Evolutionary conservation across 768 basidiomycete genomes (phyloP), one percentile per base, ranked within the genome.

Genomic region (Rhodosporidiobolus sp.): DNA sequence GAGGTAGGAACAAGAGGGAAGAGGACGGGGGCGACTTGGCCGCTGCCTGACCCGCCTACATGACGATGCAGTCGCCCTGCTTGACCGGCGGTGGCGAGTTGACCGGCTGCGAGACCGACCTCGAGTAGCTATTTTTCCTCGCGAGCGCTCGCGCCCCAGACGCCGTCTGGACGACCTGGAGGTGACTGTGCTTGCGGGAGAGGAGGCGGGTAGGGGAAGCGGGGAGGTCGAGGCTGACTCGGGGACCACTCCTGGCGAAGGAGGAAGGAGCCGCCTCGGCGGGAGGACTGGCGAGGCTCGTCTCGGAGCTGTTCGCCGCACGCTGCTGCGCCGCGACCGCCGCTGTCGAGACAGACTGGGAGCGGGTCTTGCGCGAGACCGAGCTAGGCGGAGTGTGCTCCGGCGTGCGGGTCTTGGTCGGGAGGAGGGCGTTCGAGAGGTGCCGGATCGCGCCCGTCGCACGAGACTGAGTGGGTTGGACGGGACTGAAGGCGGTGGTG

Each of bases 61-160:
- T 45, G n/a, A 52, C 38, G 46, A 20, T 8, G 63, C 24, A 49
- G 26, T 58, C n/a, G 67, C 26, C 28, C 22, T 20, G 32, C 34
- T 34, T 20, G 34, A 34, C 30, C 3, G 7, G 32, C 30, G 3
- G 34, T 20, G 34, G 56, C 11, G 49, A 24, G 49, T 62, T 61
- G 56, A 63, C 54, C 20, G 70, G 70, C 65, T 71, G 70, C 16
- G 30, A 35, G 11, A 57, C 54, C 20, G 64, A 32, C 12, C 70
- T 24, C 20, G 45, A 26, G 48, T 71, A 64, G 28, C 65, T 65
- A 59, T 71, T 71, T 53, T 55, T 48, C 35, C 48, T 48, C 43
- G 43, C 63, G 32, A 65, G 63, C 53, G 53, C 59, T 49, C 69
- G 55, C 35, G 49, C 32, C 17, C 34, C 46, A 43, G 57, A 26